Evolutionary conservation across 177 flowering plant species (phyloP).

Genomic region (Vitis hybrid): DNA sequence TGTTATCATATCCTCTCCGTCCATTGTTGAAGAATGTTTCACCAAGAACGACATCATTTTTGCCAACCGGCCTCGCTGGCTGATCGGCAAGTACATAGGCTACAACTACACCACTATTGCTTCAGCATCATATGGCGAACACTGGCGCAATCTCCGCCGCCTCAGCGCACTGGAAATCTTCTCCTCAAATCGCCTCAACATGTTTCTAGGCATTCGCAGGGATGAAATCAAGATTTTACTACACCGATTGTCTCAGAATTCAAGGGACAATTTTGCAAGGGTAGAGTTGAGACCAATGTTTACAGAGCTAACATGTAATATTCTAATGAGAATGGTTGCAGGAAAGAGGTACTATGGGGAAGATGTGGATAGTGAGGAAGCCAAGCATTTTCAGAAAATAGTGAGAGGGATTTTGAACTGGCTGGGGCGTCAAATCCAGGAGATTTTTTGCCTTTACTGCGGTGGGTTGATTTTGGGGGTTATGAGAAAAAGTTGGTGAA

Average conservation of each 20-base stretch:
- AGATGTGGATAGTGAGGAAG: conserved; percentile 24
- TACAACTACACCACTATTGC: conserved; percentile 25
- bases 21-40: conserved; percentile 29
- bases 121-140: conserved; percentile 26
- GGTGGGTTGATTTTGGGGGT: conserved; percentile 21
- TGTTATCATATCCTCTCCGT: conserved; percentile 16
- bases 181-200: conserved; percentile 13
- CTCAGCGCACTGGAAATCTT: conserved; percentile 25
- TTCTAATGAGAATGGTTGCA: too few species aligned
- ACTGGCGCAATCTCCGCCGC: conserved; percentile 48
- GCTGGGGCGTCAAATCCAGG: conserved; percentile 16
- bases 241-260: too few species aligned
- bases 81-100: conserved; percentile 12
- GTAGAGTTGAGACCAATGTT: too few species aligned
- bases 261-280: too few species aligned
- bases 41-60: conserved; percentile 30
- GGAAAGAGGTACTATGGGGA: too few species aligned
- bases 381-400: conserved; percentile 11
- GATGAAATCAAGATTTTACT: too few species aligned
- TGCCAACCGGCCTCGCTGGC: conserved; percentile 21
- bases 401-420: conserved; percentile 6
- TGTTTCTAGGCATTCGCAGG: too few species aligned
- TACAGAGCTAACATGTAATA: too few species aligned
- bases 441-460: conserved; percentile 30
- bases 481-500: conserved; percentile 16